phyloP scores from a whole-genome alignment of 106 monocot species.

The Vanilla planifolia region DNA sequence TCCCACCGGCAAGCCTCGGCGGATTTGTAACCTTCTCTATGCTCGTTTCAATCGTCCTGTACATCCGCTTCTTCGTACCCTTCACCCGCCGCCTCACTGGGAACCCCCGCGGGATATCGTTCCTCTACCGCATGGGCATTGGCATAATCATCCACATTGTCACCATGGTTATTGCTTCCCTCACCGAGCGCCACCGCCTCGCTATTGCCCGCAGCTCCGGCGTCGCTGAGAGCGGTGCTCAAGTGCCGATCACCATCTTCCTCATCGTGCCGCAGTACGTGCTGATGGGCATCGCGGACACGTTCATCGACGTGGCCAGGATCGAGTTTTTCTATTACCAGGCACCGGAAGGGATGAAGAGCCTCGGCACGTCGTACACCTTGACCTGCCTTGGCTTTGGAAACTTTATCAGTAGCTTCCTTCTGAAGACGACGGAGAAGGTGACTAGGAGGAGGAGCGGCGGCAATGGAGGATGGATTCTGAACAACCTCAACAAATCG shows the following conservation, averaged over 20 bases:
- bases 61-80: conserved; percentile 32
- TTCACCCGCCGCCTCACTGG: conserved; percentile 19
- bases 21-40: conserved; percentile 46
- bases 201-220: conserved; percentile 11
- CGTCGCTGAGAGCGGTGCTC: not conserved
- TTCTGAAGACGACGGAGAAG: conserved; percentile 21
- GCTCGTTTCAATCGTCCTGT: conserved; percentile 38
- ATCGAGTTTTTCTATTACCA: conserved; percentile 65
- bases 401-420: conserved; percentile 44
- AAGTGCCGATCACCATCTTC: conserved; percentile 29
- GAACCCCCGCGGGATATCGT: conserved; percentile 51
- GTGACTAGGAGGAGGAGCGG: conserved; percentile 15
- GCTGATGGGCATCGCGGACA: conserved; percentile 48
- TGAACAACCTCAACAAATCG: conserved; percentile 12
- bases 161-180: conserved; percentile 24
- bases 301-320: conserved; percentile 35
- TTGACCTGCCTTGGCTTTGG: conserved; percentile 39
- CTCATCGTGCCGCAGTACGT: conserved; percentile 46
- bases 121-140: conserved; percentile 35
- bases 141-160: conserved; percentile 33
- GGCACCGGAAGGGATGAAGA: conserved; percentile 56
- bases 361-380: conserved; percentile 39
- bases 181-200: conserved; percentile 23
- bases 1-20: conserved; percentile 43
- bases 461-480: conserved; percentile 37